Evolutionary conservation across 2,329 filamentous ascomycete species (phyloP).

Genomic region (Penicillium sp.): DNA sequence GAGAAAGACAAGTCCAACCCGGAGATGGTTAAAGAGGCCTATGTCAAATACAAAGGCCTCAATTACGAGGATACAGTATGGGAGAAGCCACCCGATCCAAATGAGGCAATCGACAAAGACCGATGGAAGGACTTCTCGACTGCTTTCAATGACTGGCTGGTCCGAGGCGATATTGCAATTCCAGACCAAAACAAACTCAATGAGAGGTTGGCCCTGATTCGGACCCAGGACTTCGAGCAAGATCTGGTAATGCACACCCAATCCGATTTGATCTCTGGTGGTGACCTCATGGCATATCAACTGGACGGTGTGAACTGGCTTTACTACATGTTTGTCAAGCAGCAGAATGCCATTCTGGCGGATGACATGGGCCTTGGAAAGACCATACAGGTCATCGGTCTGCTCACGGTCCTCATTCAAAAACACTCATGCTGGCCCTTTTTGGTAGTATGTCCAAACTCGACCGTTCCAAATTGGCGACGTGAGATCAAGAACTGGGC

Average conservation of each 20-base stretch:
- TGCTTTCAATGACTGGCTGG: constrained; percentile 84
- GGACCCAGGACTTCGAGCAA: constrained; percentile 63
- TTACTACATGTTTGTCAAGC: constrained; percentile 79
- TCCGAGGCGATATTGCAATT: constrained; percentile 70
- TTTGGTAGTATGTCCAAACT: constrained; percentile 87
- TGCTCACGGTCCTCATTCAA: constrained; percentile 71
- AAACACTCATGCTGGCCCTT: constrained; percentile 82
- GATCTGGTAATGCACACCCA: constrained; percentile 68
- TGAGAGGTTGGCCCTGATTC: constrained; percentile 66
- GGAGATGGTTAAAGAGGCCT: constrained; percentile 67
- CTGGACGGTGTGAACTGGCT: constrained; percentile 93
- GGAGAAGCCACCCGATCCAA: constrained; percentile 71
- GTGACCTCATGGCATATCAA: constrained; percentile 90
- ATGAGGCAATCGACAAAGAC: constrained; percentile 57
- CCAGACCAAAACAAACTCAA: constrained; percentile 57
- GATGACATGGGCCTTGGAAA: constrained; percentile 99
- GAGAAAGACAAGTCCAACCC: constrained; percentile 68
- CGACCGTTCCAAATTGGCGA: constrained; percentile 96
- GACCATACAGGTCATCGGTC: constrained; percentile 86
- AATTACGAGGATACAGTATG: constrained; percentile 88
- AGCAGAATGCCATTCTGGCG: constrained; percentile 84
- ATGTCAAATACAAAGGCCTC: constrained; percentile 90
- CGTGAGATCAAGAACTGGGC: constrained; percentile 94
- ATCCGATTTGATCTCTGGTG: constrained; percentile 69
- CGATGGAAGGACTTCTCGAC: constrained; percentile 75